These are phyloP conservation scores for Bonia amplexicaulis DNA, from an alignment of 176 grass and related monocot genomes.

Conservation along the genomic window DNA sequence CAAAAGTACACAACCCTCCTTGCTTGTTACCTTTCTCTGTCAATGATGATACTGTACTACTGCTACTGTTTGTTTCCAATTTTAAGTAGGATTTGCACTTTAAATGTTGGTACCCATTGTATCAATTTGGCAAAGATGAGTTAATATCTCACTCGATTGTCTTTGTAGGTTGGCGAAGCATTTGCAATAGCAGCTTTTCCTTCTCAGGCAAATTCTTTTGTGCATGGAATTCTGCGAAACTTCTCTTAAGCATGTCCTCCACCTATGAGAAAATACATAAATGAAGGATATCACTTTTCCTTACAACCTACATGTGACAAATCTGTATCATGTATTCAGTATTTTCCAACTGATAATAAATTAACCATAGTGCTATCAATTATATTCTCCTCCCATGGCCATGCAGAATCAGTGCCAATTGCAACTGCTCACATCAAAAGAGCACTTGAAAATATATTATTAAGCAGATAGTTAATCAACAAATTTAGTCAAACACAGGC, in stretches of 20 bases:
- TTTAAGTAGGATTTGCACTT: constrained; percentile 4
- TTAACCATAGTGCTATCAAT: background rate
- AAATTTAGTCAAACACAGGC: background rate
- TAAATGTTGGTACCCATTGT: background rate
- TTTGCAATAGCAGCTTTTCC: constrained; percentile 79
- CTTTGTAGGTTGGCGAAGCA: constrained; percentile 65
- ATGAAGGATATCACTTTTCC: constrained; percentile 12
- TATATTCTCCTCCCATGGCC: background rate
- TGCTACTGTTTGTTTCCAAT: background rate
- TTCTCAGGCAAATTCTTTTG: constrained; percentile 98
- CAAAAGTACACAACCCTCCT: background rate
- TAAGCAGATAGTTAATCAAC: constrained; percentile 4
- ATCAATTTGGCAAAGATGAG: constrained; percentile 15
- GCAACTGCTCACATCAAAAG: constrained; percentile 2
- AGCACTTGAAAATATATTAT: background rate
- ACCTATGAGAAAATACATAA: constrained; percentile 45
- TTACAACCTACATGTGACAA: background rate
- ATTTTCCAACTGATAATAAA: background rate
- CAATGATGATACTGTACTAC: background rate
- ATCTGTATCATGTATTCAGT: background rate
- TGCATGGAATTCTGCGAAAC: constrained; percentile 92
- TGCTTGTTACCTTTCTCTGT: background rate
- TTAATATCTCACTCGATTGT: constrained; percentile 63
- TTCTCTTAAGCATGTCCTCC: constrained; percentile 99
- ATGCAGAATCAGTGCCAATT: background rate